Conservation (phyloP, 1,284 basidiomycete species). For the Athelia sp. region DNA sequence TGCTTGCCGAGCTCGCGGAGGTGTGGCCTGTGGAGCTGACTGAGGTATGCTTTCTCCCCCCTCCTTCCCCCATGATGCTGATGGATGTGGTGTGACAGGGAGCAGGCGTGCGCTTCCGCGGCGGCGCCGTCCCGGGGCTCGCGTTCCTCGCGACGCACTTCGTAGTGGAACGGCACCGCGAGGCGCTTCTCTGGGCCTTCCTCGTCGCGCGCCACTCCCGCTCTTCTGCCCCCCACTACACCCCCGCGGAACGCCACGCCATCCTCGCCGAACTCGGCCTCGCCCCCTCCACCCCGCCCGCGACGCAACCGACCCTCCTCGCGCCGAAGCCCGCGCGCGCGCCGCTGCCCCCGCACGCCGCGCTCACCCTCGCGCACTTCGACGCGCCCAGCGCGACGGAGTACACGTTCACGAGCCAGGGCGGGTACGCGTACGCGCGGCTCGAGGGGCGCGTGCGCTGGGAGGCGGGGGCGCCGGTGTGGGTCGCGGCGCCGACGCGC, state of each 20-base stretch:
- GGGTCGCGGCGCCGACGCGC: too few relatives aligned
- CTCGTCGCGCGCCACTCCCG: constrained; percentile 22
- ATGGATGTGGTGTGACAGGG: not conserved
- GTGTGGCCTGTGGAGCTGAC: constrained; percentile 22
- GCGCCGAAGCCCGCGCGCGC: not conserved
- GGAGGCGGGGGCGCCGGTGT: not conserved
- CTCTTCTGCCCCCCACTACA: constrained; percentile 8
- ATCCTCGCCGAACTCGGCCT: constrained; percentile 7
- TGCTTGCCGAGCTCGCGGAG: constrained; percentile 24
- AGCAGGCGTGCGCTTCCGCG: constrained; percentile 20
- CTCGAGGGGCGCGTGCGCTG: not conserved
- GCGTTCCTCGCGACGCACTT: constrained; percentile 30
- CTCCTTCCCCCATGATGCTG: constrained; percentile 4
- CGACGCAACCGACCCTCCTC: too few relatives aligned
- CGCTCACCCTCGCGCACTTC: constrained; percentile 7
- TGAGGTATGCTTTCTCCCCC: constrained; percentile 4
- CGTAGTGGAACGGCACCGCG: constrained; percentile 33
- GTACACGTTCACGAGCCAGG: constrained; percentile 11
- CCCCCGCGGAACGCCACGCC: constrained; percentile 9
- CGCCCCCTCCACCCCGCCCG: not conserved
- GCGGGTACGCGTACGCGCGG: constrained; percentile 10
- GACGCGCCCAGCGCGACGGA: constrained; percentile 8
- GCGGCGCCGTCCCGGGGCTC: constrained; percentile 10
- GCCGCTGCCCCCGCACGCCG: not conserved
- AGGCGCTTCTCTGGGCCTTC: constrained; percentile 38